Evolutionary conservation across 2,329 filamentous ascomycete species (phyloP).

Genomic region (Fusarium buxicola): DNA sequence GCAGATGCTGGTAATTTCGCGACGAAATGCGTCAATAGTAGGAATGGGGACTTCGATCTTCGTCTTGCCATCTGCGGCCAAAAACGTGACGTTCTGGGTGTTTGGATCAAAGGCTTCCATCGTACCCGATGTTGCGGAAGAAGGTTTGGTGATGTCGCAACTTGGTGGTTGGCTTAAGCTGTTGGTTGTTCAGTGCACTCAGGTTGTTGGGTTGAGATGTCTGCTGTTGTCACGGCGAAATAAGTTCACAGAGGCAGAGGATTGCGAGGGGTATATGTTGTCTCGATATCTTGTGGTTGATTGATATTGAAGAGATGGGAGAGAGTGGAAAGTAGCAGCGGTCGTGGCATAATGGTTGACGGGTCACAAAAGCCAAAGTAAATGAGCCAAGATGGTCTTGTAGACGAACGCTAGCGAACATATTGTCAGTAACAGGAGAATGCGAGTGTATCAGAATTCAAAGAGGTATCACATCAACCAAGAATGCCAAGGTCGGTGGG

Average conservation of each 20-base stretch:
- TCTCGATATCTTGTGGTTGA: constrained; percentile 12
- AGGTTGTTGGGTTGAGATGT: neutral
- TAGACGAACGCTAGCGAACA: constrained; percentile 28
- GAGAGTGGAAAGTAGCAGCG: constrained; percentile 2
- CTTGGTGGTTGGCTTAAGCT: neutral
- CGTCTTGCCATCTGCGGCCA: constrained; percentile 48
- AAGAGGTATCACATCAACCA: constrained; percentile 33
- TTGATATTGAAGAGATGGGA: constrained; percentile 7
- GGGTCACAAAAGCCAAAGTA: constrained; percentile 28
- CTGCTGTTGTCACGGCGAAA: constrained; percentile 1
- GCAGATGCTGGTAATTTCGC: constrained; percentile 51
- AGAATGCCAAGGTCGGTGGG: constrained; percentile 29
- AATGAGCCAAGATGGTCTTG: constrained; percentile 17
- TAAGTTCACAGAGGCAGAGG: constrained; percentile 7
- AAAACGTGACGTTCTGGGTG: constrained; percentile 52
- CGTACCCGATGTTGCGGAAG: constrained; percentile 3
- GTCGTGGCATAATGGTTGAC: constrained; percentile 34
- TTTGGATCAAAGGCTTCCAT: constrained; percentile 52
- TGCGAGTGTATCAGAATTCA: constrained; percentile 36
- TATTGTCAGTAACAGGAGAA: constrained; percentile 41
- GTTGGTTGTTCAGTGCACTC: neutral
- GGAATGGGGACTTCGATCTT: constrained; percentile 49
- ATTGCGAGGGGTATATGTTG: constrained; percentile 10
- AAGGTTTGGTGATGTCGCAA: neutral
- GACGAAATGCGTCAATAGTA: constrained; percentile 49